Conservation (phyloP, 169 alveolate genomes). For the Cryptosporidium canis region DNA sequence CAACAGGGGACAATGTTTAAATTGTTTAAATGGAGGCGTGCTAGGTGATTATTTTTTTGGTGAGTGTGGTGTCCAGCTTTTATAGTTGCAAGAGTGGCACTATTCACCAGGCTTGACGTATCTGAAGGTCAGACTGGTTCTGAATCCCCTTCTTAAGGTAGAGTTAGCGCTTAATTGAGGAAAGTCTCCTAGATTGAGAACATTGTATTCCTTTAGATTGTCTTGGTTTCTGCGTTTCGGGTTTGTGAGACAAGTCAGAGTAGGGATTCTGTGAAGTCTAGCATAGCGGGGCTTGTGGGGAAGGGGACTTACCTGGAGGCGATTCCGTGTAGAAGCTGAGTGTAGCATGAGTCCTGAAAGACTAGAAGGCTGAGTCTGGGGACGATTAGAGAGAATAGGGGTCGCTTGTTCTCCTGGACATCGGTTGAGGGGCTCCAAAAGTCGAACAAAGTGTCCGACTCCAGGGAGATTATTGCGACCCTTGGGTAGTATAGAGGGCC, state of each 20-base stretch:
- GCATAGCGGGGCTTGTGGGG: neutral
- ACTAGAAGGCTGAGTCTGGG: conserved; percentile 43
- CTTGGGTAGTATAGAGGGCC: conserved; percentile 79
- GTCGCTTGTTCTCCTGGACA: neutral
- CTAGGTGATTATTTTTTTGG: neutral
- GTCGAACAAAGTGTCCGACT: conserved; percentile 69
- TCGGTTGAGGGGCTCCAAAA: conserved; percentile 49
- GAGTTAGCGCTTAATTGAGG: neutral
- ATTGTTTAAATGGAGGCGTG: neutral
- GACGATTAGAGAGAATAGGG: conserved; percentile 33
- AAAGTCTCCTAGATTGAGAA: conserved; percentile 16
- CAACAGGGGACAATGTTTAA: neutral
- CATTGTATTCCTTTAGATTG: neutral
- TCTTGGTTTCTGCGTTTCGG: neutral
- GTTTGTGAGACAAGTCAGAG: neutral
- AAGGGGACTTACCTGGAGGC: conserved; percentile 31
- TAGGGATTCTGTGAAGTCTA: neutral
- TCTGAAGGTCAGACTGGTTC: conserved; percentile 63
- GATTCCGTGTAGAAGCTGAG: conserved; percentile 61
- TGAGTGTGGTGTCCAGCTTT: neutral
- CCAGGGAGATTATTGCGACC: conserved; percentile 74
- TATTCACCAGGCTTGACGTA: neutral
- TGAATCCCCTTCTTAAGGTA: conserved; percentile 8
- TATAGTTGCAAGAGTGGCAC: neutral
- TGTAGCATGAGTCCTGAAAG: conserved; percentile 42